Conservation (phyloP, 2,329 filamentous ascomycete genomes). For the Xylariaceae sp. region DNA sequence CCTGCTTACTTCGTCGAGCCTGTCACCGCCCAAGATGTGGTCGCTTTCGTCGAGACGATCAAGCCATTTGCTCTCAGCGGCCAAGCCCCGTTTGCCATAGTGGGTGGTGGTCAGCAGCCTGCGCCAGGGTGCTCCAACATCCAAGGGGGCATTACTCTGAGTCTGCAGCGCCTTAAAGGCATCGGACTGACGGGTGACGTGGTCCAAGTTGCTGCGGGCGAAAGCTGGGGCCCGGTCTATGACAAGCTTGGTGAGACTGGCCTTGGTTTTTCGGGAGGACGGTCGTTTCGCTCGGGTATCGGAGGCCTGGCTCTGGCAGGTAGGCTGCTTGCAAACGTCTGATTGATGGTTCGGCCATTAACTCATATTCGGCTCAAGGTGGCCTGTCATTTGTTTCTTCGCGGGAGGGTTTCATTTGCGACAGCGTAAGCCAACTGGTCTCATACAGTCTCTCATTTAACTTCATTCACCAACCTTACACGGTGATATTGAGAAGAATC, state of each 20-base stretch:
- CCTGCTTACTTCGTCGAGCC: slow-evolving; percentile 3
- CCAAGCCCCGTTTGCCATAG: slow-evolving; percentile 7
- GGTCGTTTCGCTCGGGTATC: slow-evolving; percentile 1
- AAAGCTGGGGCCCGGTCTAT: slow-evolving; percentile 12
- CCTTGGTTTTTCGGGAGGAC: slow-evolving; percentile 2
- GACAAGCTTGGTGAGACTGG: slow-evolving; percentile 3
- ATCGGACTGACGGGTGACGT: background rate
- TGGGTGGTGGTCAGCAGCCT: slow-evolving; percentile 10
- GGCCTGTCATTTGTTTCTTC: slow-evolving; percentile 42
- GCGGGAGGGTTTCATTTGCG: slow-evolving; percentile 38
- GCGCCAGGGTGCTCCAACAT: slow-evolving; percentile 7
- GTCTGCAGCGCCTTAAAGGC: slow-evolving; percentile 1
- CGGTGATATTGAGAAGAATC: too few species aligned
- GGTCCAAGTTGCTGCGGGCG: slow-evolving; percentile 4
- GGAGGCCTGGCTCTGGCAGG: slow-evolving; percentile 9
- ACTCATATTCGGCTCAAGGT: background rate
- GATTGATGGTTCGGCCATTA: background rate
- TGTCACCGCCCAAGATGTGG: background rate
- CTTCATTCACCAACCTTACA: too few species aligned
- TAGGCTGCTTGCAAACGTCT: background rate
- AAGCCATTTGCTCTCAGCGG: slow-evolving; percentile 3
- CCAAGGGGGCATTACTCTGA: slow-evolving; percentile 8
- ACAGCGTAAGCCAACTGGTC: slow-evolving; percentile 17
- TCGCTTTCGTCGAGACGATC: slow-evolving; percentile 3
- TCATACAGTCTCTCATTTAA: too few species aligned